These are phyloP conservation scores for Rosa hybrid DNA, from an alignment of 331 rosid species.

Conservation along the genomic window DNA sequence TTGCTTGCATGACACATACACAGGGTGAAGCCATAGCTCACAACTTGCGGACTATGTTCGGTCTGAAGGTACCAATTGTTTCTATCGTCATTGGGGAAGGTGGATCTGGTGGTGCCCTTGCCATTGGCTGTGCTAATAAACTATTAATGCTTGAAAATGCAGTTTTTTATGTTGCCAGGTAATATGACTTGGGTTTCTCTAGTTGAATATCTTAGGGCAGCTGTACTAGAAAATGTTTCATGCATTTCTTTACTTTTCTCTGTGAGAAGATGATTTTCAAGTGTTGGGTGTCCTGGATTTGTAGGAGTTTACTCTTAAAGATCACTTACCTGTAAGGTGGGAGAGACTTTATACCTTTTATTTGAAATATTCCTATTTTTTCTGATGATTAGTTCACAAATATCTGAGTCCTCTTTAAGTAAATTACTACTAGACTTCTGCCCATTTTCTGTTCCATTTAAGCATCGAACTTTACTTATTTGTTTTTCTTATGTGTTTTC, in stretches of 20 bases:
- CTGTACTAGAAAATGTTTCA: neutral
- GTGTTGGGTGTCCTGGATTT: conserved; percentile 17
- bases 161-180: conserved; percentile 99
- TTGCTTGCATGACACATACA: conserved; percentile 33
- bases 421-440: neutral
- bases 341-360: conserved; percentile 8
- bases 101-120: conserved; percentile 99
- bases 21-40: conserved; percentile 99
- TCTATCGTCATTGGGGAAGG: conserved; percentile 98
- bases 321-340: conserved; percentile 9
- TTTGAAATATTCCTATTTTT: neutral
- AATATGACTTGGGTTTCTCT: conserved; percentile 32
- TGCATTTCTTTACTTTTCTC: neutral
- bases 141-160: conserved; percentile 97
- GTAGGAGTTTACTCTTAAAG: conserved; percentile 7
- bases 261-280: conserved; percentile 24
- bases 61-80: conserved; percentile 85
- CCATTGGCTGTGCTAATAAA: conserved; percentile 94
- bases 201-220: conserved; percentile 26
- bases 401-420: conserved; percentile 13
- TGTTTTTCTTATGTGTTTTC: conserved; percentile 33
- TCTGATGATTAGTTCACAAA: conserved; percentile 2
- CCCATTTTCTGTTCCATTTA: neutral
- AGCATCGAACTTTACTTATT: conserved; percentile 30
- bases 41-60: conserved; percentile 88